Percentiles rank a stretch among this genome's conserved stretches.
These are phyloP conservation scores for Starmerella vitae DNA, from an alignment of 805 yeast genomes.

Conservation along the genomic window DNA sequence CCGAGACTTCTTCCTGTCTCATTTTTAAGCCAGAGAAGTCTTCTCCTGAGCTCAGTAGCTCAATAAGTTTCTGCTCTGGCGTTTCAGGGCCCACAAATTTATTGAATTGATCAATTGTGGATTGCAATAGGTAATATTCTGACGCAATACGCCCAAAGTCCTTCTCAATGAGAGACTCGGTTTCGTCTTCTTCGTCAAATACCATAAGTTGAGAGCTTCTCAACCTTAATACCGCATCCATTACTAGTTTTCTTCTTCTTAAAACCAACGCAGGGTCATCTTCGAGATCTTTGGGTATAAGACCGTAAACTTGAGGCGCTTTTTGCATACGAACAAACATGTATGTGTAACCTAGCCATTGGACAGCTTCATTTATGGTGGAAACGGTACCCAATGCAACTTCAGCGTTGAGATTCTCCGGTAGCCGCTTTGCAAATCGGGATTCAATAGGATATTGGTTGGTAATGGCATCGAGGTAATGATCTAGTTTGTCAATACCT, in stretches of 20 bases:
- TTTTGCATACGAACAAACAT: slow-evolving; percentile 87
- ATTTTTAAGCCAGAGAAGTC: slow-evolving; percentile 85
- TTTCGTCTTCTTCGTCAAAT: slow-evolving; percentile 60
- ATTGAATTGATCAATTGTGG: slow-evolving; percentile 79
- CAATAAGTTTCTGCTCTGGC: slow-evolving; percentile 79
- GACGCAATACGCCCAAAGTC: slow-evolving; percentile 91
- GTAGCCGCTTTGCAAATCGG: slow-evolving; percentile 56
- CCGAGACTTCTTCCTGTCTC: slow-evolving; percentile 75
- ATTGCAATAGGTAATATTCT: slow-evolving; percentile 76
- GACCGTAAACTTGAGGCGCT: slow-evolving; percentile 84
- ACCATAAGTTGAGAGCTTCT: slow-evolving; percentile 86
- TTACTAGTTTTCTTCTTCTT: slow-evolving; percentile 60
- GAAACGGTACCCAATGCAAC: slow-evolving; percentile 92
- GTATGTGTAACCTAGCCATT: slow-evolving; percentile 97
- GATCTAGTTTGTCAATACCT: slow-evolving; percentile 64
- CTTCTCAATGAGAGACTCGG: slow-evolving; percentile 60
- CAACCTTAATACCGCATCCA: slow-evolving; percentile 67
- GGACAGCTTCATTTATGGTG: slow-evolving; percentile 83
- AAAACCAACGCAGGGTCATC: slow-evolving; percentile 71
- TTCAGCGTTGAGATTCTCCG: slow-evolving; percentile 92
- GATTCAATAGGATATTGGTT: slow-evolving; percentile 97
- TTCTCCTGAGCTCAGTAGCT: slow-evolving; percentile 80
- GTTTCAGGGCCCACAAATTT: slow-evolving; percentile 71
- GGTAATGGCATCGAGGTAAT: slow-evolving; percentile 73
- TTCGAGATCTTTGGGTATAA: slow-evolving; percentile 71